Evolutionary conservation across 441 rosid genomes (phyloP), one percentile per base, ranked within the genome.

Genomic region (Eutrema salsugineum): DNA sequence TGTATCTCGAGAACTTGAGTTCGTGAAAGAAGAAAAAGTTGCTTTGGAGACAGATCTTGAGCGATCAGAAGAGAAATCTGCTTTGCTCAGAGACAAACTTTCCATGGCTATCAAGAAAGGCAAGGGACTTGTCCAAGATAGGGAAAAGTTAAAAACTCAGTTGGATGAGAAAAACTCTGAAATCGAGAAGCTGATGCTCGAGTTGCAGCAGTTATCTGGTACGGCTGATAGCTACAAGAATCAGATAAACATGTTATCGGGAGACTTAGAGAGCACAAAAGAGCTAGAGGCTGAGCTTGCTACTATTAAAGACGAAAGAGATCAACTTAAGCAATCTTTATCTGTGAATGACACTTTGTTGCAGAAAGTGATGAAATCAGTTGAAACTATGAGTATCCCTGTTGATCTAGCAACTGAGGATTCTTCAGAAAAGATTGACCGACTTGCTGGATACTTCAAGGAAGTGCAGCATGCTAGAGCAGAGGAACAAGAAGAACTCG

Each of bases 71-170:
- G 97, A 90, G 80, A 94, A 88, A 85, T 84, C 88, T 75, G 73
- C 87, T 77, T 71, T 90, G 66, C 77, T 91, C 36, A 85, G 89
- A 72, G 97, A 94, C 77, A 94, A 94, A 77, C 85, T 94, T 70
- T 85, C 98, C 63, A 80, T 88, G 91, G 97, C 98, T 61, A 88
- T 94, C 74, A 94, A 91, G 88, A 94, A 94, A 83, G 98, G 98
- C 38, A 94, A 94, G 87, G 98, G 96, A 43, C 77, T 94, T 77
- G 84, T 94, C 66, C 96, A 90, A 80, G 98, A 94, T 80, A 82
- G 87, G 60, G 93, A 94, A 77, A 88, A 90, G 69, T 74, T 86
- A 71, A 94, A 86, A 78, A 77, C 72, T 58, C 82, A 78, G 64
- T 63, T 90, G 47, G 95, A 87, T 66, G 97, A 90, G 78, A 94